Conservation (phyloP, 768 basidiomycete species). For the Rubroboletus pulcherrimus region DNA sequence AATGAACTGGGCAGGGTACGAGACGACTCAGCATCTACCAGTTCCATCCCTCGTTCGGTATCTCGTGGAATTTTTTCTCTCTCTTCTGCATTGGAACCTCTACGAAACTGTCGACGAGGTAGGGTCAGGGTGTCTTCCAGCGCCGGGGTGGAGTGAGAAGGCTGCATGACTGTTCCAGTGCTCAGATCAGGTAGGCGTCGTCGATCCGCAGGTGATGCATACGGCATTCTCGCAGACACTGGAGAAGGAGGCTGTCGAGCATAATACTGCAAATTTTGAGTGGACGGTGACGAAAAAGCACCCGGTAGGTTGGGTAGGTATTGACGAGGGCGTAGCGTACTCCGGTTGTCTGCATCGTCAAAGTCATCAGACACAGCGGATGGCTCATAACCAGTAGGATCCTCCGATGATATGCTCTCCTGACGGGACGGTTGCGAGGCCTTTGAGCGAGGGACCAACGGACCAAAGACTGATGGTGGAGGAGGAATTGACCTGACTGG, state of each 20-base stretch:
- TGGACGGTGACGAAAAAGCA: conserved; percentile 34
- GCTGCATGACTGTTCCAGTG: conserved; percentile 20
- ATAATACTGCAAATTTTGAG: conserved; percentile 37
- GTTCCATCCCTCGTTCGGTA: conserved; percentile 20
- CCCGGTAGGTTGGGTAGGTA: conserved; percentile 23
- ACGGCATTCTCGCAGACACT: conserved; percentile 27
- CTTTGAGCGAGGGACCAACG: conserved; percentile 46
- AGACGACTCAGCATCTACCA: conserved; percentile 18
- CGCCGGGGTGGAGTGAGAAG: conserved; percentile 27
- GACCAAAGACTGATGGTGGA: conserved; percentile 44
- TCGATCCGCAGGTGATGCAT: conserved; percentile 23
- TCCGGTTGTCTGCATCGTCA: conserved; percentile 54
- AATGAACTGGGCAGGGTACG: conserved; percentile 15
- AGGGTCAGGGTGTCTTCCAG: conserved; percentile 30
- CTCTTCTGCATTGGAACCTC: conserved; percentile 27
- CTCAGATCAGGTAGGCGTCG: conserved; percentile 24
- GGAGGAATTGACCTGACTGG: conserved; percentile 49
- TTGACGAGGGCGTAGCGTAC: conserved; percentile 40
- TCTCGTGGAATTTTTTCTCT: conserved; percentile 24
- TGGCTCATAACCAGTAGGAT: conserved; percentile 68
- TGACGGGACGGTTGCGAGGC: conserved; percentile 55
- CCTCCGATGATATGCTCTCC: conserved; percentile 67
- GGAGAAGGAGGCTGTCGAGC: conserved; percentile 38
- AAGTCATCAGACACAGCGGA: conserved; percentile 50
- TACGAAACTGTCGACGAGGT: conserved; percentile 26